These are phyloP conservation scores for Tetramitus jugosus DNA, from an alignment of 208 protist species.

Conservation along the genomic window DNA sequence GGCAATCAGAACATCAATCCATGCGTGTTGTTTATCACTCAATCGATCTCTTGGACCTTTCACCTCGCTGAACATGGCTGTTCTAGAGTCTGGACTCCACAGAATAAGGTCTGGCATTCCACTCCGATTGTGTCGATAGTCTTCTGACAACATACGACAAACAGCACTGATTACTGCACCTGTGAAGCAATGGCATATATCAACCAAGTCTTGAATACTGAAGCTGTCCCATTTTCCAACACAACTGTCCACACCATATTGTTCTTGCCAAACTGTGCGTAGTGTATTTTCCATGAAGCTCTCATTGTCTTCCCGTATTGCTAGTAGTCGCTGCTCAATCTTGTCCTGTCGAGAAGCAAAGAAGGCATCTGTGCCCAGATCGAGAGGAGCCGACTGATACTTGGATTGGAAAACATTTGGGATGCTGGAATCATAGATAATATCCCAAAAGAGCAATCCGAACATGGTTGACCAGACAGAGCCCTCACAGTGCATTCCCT, in stretches of 20 bases:
- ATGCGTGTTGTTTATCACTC: slow-evolving; percentile 4
- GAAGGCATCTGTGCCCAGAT: slow-evolving; percentile 21
- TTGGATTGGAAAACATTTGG: slow-evolving; percentile 25
- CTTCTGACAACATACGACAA: neutral
- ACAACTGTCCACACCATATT: neutral
- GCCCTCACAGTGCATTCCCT: neutral
- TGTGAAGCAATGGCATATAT: neutral
- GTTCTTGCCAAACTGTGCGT: neutral
- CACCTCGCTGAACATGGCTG: neutral
- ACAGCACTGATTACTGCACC: neutral
- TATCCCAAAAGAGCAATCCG: slow-evolving; percentile 18
- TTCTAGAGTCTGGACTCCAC: neutral
- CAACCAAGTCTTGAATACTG: neutral
- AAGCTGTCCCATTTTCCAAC: neutral
- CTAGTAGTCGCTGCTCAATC: neutral
- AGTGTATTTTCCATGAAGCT: neutral
- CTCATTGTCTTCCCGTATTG: neutral
- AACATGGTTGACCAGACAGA: slow-evolving; percentile 8
- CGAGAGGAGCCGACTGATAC: slow-evolving; percentile 22
- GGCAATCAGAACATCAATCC: neutral
- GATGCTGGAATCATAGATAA: slow-evolving; percentile 25
- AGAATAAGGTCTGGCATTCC: neutral
- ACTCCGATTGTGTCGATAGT: neutral
- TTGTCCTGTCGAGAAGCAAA: neutral
- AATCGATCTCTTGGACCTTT: neutral